These are phyloP conservation scores for Mrakia frigida DNA, from an alignment of 768 basidiomycete species.

Conservation along the genomic window DNA sequence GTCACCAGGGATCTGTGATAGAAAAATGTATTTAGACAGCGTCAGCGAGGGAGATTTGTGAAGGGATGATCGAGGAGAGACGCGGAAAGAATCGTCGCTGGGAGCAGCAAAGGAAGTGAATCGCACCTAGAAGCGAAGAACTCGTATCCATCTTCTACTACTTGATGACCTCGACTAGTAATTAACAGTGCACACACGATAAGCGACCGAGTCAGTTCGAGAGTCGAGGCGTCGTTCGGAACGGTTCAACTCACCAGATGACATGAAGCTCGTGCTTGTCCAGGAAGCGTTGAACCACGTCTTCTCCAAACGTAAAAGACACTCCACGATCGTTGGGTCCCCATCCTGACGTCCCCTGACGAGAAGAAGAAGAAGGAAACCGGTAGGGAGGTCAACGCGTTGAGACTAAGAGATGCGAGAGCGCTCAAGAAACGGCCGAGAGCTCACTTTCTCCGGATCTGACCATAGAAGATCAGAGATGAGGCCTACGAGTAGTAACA, in stretches of 20 bases:
- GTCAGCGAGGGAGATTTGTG: too few relatives aligned
- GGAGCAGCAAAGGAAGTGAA: too few relatives aligned
- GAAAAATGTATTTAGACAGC: too few relatives aligned
- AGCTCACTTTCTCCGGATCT: constrained; percentile 34
- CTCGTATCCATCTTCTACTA: constrained; percentile 98
- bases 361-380: neutral
- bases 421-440: too few relatives aligned
- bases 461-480: constrained; percentile 36
- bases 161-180: constrained; percentile 49
- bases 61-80: neutral
- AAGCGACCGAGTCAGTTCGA: neutral
- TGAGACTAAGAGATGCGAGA: neutral
- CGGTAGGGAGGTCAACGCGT: neutral
- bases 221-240: neutral
- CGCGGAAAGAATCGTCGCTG: too few relatives aligned
- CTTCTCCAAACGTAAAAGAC: constrained; percentile 32
- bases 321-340: constrained; percentile 34
- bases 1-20: constrained; percentile 68
- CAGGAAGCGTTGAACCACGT: constrained; percentile 34
- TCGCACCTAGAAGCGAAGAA: constrained; percentile 65
- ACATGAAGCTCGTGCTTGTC: constrained; percentile 35
- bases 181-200: too few relatives aligned
- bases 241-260: constrained; percentile 21
- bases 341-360: constrained; percentile 31
- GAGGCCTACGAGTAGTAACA: constrained; percentile 41